These are phyloP conservation scores for Pelargonium australe DNA, from an alignment of 441 rosid genomes.

Conservation along the genomic window DNA sequence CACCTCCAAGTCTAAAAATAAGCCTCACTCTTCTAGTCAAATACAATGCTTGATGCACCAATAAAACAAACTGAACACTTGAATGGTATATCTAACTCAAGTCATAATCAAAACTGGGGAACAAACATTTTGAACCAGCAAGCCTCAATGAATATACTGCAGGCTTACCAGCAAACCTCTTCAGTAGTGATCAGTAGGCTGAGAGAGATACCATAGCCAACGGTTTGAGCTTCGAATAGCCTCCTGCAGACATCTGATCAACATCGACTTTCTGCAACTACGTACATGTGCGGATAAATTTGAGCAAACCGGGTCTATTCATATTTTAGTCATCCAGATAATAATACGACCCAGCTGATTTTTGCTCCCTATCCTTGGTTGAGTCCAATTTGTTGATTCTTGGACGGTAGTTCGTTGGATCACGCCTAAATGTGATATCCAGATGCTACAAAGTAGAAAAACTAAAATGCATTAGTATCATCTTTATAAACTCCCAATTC, in stretches of 20 bases:
- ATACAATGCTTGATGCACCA: background rate
- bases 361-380: slow-evolving; percentile 94
- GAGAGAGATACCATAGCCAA: no score
- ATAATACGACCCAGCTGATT: slow-evolving; percentile 85
- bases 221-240: no score
- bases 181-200: no score
- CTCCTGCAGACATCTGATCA: no score
- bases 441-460: slow-evolving; percentile 48
- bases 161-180: no score
- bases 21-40: no score
- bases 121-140: background rate
- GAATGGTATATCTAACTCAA: background rate
- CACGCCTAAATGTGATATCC: slow-evolving; percentile 94
- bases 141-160: background rate
- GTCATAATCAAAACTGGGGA: slow-evolving; percentile 27
- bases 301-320: no score
- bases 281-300: no score
- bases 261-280: no score
- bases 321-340: slow-evolving; percentile 66
- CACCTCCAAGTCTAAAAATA: no score
- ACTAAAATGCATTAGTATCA: background rate
- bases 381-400: slow-evolving; percentile 91
- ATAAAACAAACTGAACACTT: background rate
- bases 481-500: background rate
- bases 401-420: slow-evolving; percentile 88